Evolutionary conservation across 2,329 filamentous ascomycete genomes (phyloP).

Genomic region (Sarocladium strictum): DNA sequence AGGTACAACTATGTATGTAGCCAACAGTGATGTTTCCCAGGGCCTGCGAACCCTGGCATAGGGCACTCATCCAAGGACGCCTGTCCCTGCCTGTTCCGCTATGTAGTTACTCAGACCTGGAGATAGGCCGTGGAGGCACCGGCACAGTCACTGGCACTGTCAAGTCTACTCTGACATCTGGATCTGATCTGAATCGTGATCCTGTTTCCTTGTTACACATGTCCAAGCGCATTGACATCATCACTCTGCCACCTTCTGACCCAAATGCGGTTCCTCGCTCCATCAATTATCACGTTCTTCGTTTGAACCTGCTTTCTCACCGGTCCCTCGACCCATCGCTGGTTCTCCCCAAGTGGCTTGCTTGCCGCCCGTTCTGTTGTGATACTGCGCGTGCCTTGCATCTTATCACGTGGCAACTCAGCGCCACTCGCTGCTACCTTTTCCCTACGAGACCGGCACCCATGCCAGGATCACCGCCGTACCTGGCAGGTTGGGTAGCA

Average conservation of each 20-base stretch:
- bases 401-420: slow-evolving; percentile 5
- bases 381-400: slow-evolving; percentile 9
- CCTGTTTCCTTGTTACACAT: not conserved
- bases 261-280: not conserved
- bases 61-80: not conserved
- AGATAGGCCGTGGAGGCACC: too few species aligned
- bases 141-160: not conserved
- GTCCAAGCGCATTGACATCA: slow-evolving; percentile 7
- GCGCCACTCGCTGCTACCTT: not conserved
- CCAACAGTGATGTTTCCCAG: too few species aligned
- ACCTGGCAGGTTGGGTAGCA: not conserved
- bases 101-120: too few species aligned
- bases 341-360: not conserved
- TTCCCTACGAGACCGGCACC: not conserved
- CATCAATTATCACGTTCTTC: not conserved
- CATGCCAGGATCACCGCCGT: not conserved
- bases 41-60: not conserved
- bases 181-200: too few species aligned
- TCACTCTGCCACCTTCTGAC: not conserved
- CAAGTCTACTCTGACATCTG: not conserved
- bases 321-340: not conserved
- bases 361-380: slow-evolving; percentile 5
- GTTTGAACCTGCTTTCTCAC: not conserved
- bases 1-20: too few species aligned
- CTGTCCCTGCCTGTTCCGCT: not conserved